phyloP scores from a whole-genome alignment of 2,329 filamentous ascomycete species.

The Diaporthe ampelina region DNA sequence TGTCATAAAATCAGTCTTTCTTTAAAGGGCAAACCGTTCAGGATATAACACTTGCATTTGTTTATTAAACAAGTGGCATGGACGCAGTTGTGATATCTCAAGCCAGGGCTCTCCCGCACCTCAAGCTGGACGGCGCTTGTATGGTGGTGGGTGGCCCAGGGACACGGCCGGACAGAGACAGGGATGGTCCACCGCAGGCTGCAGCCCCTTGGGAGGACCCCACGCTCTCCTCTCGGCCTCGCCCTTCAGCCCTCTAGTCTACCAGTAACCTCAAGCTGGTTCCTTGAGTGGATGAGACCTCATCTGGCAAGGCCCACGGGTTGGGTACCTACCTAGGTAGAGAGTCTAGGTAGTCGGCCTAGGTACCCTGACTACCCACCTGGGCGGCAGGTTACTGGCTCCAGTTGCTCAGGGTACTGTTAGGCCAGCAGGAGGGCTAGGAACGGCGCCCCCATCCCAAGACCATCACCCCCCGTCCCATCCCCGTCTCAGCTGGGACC shows the following conservation, averaged over 20 bases:
- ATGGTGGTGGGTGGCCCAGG: not conserved
- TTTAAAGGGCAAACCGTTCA: not conserved
- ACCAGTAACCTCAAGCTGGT: conserved; percentile 13
- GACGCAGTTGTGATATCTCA: conserved; percentile 9
- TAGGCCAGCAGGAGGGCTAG: not conserved
- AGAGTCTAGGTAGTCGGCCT: not conserved
- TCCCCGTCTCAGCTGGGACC: conserved; percentile 28
- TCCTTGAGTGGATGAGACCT: conserved; percentile 24
- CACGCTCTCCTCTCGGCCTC: conserved; percentile 32
- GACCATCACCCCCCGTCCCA: conserved; percentile 19
- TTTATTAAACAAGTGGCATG: too few relatives aligned
- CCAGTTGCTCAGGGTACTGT: not conserved
- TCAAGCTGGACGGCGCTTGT: conserved; percentile 4
- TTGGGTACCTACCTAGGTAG: not conserved
- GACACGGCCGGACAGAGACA: conserved; percentile 10
- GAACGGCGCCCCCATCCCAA: not conserved
- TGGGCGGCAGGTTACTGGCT: not conserved
- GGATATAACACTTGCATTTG: not conserved
- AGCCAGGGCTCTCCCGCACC: not conserved
- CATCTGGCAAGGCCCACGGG: conserved; percentile 20
- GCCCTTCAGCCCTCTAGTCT: conserved; percentile 18
- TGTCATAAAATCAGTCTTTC: not conserved
- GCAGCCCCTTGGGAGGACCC: conserved; percentile 18
- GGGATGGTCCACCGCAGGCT: conserved; percentile 24
- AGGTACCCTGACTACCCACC: not conserved